A percentile compares a stretch with the other conserved stretches of the same genome.
Evolutionary conservation across 441 rosid genomes (phyloP).

Genomic region (Croton laevigatus): DNA sequence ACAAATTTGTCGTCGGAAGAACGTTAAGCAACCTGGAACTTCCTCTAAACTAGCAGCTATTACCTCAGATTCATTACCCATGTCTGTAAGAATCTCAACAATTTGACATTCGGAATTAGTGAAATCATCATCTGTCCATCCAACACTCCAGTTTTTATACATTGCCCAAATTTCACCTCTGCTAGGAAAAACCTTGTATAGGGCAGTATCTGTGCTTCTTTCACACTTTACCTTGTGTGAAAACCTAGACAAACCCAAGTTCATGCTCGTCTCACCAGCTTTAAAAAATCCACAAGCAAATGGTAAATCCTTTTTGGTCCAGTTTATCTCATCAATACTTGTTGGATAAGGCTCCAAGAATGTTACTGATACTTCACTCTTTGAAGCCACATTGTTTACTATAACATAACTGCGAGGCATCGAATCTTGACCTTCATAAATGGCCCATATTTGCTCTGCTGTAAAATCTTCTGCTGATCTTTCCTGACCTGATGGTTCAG

Average conservation of each 20-base stretch:
- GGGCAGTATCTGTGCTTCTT: background rate
- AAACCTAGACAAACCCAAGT: constrained; percentile 1
- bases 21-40: background rate
- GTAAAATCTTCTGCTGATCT: background rate
- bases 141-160: background rate
- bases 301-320: background rate
- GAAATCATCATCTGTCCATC: background rate
- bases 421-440: background rate
- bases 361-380: background rate
- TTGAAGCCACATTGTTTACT: constrained; percentile 6
- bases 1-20: background rate
- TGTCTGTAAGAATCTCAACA: constrained; percentile 11
- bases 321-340: background rate
- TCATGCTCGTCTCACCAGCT: background rate
- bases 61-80: background rate
- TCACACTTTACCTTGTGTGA: background rate
- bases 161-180: constrained; percentile 11
- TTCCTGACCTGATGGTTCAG: background rate
- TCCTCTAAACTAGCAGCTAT: background rate
- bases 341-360: constrained; percentile 9
- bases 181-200: constrained; percentile 1
- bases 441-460: constrained; percentile 8
- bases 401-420: constrained; percentile 4
- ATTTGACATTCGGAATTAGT: background rate
- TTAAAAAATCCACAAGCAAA: constrained; percentile 12